Base-by-base conservation (phyloP, 164 flowering plant species). In the Magnolia kwangsiensis region DNA sequence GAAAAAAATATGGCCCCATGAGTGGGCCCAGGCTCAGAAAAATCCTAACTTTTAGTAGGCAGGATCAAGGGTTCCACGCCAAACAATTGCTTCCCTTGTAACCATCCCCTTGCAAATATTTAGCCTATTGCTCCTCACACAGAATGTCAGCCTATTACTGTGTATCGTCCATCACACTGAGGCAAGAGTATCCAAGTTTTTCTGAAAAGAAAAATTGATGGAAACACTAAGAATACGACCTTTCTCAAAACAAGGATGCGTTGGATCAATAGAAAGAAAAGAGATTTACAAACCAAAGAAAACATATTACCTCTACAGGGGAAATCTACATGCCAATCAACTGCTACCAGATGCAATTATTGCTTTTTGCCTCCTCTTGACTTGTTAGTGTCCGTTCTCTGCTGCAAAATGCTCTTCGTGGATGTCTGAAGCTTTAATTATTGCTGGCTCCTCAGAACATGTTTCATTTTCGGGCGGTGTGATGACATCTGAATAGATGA, bases 401-500 rank as follows among this genome's bases (percentile, higher is more conserved):
- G 37, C 72, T 23, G 45, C 68, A 74, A 68, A 51, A 78, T 73
- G 68, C 19, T 4, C 64, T 51, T 78, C 51, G 2, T 14, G 20
- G 77, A 19, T 51, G 58, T 69, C 69, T 31, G 70, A 63, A 68
- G 64, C 8, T 59, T 45, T 49, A 13, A 50, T 16, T 3, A 24
- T 37, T 24, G 69, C 19, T 23, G 73, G 45, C n/a, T 68, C 63
- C 4, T 73, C 82, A 19, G 19, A 4, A 21, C 8, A 72, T 9
- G 59, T 27, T 63, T 63, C 69, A 76, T 58, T 67, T 65, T 80
- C 86, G 59, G 86, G 80, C 73, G 81, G 75, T 16, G 51, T 9
- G n/a, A 78, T 75, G 23, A 74, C 88, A 78, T 87, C 84, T 4
- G 89, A 75, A 82, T 89, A 83, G 63, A 82, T 50, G 76, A 94